phyloP scores from a whole-genome alignment of 1,139 yeast species.

The Pichia cactophila region DNA sequence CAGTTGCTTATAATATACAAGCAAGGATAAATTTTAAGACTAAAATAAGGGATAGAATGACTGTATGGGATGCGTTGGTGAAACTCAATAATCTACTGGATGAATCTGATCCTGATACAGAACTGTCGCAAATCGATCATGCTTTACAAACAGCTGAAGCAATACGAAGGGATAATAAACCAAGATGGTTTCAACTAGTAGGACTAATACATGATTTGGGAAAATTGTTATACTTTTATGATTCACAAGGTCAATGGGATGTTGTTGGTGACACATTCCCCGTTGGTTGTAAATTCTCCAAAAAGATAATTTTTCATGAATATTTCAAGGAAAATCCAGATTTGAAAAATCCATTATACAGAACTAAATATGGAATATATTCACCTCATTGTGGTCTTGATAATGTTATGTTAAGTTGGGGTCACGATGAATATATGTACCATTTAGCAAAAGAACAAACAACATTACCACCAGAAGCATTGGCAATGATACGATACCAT shows the following conservation, averaged over 20 bases:
- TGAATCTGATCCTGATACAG: constrained; percentile 72
- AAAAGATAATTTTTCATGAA: constrained; percentile 53
- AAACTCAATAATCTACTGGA: constrained; percentile 56
- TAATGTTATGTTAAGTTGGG: constrained; percentile 71
- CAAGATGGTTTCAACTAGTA: constrained; percentile 70
- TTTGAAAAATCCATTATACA: constrained; percentile 53
- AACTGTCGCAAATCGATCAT: constrained; percentile 66
- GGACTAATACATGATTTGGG: constrained; percentile 70
- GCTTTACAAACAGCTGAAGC: constrained; percentile 76
- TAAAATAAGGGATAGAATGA: constrained; percentile 54
- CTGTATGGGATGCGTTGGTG: constrained; percentile 66
- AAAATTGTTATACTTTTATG: constrained; percentile 59
- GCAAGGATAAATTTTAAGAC: constrained; percentile 67
- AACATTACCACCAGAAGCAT: constrained; percentile 54
- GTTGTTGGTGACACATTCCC: constrained; percentile 80
- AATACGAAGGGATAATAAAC: constrained; percentile 57
- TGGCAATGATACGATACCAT: constrained; percentile 71
- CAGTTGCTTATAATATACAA: constrained; percentile 65
- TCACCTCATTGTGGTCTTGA: constrained; percentile 59
- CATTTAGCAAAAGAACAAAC: constrained; percentile 62
- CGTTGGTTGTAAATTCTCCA: constrained; percentile 61
- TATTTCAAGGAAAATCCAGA: constrained; percentile 58
- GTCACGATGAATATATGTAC: constrained; percentile 74
- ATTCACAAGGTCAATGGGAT: constrained; percentile 72
- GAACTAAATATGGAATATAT: constrained; percentile 61